Base-by-base conservation (phyloP, 257 asterid species). In the Jacaranda copaia region DNA sequence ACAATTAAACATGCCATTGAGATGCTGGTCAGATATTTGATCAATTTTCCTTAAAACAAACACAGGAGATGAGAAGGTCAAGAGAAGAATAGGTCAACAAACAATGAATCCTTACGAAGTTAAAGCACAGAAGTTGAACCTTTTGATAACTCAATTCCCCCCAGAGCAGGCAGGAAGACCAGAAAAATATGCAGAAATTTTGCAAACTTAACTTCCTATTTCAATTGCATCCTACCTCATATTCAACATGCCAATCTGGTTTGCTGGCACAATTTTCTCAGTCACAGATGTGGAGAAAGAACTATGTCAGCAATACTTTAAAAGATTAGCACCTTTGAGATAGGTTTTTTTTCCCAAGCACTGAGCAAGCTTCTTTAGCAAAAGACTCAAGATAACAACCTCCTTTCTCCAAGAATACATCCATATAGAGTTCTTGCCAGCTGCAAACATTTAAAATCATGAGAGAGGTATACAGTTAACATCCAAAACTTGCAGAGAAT, bases 391-490 rank as follows among this genome's bases (percentile, higher is more conserved):
- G 87, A 80, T 87, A 82, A 96, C 96, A 91, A 76, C 90, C 81
- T 25, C 91, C 96, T 80, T 81, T 90, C 86, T 95, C 99, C 82
- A 91, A 73, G 55, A 94, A 87, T 53, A 87, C 87, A 83, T 91
- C 98, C 89, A 79, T 85, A 81, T 89, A 87, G 77, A 88, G 93
- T 63, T 89, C 97, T 80, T 83, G 80, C 98, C 99, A 95, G 46
- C 99, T 94, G 89, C 82, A 84, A 80, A 77, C 57, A 68, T 46
- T 59, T 75, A 11, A 60, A 79, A 15, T 25, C 32, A 1, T 25
- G 32, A 25, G 32, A 25, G 32, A 25, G 32, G 32, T 25, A 25
- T n/a, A 58, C 39, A 46, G 66, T 51, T 38, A 48, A 40, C 8
- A 49, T 8, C 45, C 36, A 43, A 15, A 67, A 53, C 18, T n/a